These are phyloP conservation scores for Penicillium robsamsonii DNA, from an alignment of 495 filamentous ascomycete species.

Conservation along the genomic window DNA sequence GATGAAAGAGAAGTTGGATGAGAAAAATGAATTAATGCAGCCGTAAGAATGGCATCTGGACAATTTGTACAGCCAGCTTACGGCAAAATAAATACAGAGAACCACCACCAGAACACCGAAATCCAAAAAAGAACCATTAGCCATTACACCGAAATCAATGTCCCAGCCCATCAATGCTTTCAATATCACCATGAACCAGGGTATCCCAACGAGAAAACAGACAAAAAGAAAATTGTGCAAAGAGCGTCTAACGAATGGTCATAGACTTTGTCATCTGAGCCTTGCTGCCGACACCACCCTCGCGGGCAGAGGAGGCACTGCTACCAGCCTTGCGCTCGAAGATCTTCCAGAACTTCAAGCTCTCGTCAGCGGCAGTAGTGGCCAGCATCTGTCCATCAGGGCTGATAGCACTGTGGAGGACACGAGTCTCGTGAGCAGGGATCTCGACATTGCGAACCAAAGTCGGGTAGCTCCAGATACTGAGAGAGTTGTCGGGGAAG, in stretches of 20 bases:
- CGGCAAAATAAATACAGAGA: conserved; percentile 14
- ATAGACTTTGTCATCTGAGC: conserved; percentile 87
- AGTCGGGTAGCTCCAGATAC: conserved; percentile 98
- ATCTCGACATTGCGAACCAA: conserved; percentile 97
- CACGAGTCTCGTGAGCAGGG: conserved; percentile 95
- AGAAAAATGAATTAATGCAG: neutral
- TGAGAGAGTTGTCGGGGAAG: conserved; percentile 97
- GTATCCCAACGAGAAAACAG: conserved; percentile 19
- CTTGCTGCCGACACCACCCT: conserved; percentile 58
- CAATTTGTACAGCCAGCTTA: conserved; percentile 22
- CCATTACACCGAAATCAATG: conserved; percentile 20
- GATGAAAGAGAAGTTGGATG: neutral
- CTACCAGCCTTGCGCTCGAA: conserved; percentile 94
- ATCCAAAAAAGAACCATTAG: conserved; percentile 3
- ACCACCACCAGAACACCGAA: conserved; percentile 13
- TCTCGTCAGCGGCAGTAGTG: conserved; percentile 93
- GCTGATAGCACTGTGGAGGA: conserved; percentile 90
- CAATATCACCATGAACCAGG: conserved; percentile 23
- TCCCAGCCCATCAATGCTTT: conserved; percentile 30
- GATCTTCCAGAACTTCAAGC: conserved; percentile 99
- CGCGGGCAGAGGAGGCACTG: conserved; percentile 52
- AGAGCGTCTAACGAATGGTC: conserved; percentile 78
- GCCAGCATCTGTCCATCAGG: conserved; percentile 97
- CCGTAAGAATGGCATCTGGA: conserved; percentile 17
- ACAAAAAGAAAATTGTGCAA: conserved; percentile 11